A percentile compares a stretch with the other conserved stretches of the same genome.
Conservation (phyloP, 2,329 filamentous ascomycete genomes). For the Sclerotinia minor region DNA sequence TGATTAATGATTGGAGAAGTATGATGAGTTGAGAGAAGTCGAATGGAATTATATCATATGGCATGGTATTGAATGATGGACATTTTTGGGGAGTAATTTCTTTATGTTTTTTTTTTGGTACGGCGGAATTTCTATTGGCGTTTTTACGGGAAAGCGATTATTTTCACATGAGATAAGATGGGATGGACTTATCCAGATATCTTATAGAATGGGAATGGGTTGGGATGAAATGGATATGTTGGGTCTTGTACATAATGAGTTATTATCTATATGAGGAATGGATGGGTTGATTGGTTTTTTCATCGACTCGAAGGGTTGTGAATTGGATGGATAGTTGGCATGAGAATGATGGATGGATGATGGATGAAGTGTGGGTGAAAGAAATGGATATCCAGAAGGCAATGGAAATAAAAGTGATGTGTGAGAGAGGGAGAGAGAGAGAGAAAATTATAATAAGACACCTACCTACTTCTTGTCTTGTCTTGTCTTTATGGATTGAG, state of each 20-base stretch:
- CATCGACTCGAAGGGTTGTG: neutral
- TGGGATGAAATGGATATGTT: neutral
- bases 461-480: neutral
- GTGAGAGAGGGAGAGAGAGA: neutral
- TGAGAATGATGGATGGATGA: neutral
- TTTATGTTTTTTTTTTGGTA: conserved; percentile 4
- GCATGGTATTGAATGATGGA: neutral
- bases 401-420: neutral
- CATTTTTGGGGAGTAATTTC: conserved; percentile 7
- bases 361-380: neutral
- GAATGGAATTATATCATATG: neutral
- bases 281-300: neutral
- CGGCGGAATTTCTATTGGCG: conserved; percentile 2
- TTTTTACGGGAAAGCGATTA: neutral
- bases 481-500: neutral
- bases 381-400: no score
- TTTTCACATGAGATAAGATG: conserved; percentile 2
- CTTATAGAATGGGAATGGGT: neutral
- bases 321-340: neutral
- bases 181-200: neutral
- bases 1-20: neutral
- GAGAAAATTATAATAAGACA: conserved; percentile 2
- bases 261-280: neutral
- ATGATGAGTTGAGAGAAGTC: neutral
- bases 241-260: conserved; percentile 3